These are phyloP conservation scores for Lentinus brumalis DNA, from an alignment of 768 basidiomycete genomes.

Conservation along the genomic window DNA sequence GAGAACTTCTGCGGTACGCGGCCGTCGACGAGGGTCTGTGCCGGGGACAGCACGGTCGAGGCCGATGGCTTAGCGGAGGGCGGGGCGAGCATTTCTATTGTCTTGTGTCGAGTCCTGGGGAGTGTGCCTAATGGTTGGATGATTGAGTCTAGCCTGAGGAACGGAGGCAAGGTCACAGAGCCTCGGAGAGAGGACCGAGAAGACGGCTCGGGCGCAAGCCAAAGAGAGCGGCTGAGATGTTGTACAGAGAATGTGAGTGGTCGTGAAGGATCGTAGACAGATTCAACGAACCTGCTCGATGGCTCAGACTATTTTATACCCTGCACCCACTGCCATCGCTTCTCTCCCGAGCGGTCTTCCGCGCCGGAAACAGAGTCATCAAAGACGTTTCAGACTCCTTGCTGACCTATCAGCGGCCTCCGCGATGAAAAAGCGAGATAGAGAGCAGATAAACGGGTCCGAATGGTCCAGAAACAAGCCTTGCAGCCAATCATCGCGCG, in stretches of 20 bases:
- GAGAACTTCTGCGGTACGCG: slow-evolving; percentile 28
- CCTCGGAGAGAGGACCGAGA: slow-evolving; percentile 2
- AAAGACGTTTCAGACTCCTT: too few species aligned
- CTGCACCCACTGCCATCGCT: not conserved
- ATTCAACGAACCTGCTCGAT: too few species aligned
- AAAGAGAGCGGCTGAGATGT: not conserved
- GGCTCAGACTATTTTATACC: too few species aligned
- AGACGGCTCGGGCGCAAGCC: slow-evolving; percentile 10
- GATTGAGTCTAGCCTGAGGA: too few species aligned
- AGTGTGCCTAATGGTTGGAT: too few species aligned
- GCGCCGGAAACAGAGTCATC: too few species aligned
- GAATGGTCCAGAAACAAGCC: too few species aligned
- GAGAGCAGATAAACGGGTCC: too few species aligned
- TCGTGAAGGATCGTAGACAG: not conserved
- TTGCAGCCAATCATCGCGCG: not conserved
- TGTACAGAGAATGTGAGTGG: not conserved
- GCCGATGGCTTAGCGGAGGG: slow-evolving; percentile 5
- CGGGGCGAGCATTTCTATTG: slow-evolving; percentile 16
- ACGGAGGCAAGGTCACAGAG: not conserved
- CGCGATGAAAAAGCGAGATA: too few species aligned
- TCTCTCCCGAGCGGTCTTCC: too few species aligned
- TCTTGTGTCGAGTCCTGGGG: not conserved
- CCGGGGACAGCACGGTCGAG: slow-evolving; percentile 27
- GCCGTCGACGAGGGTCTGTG: slow-evolving; percentile 34
- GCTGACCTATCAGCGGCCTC: too few species aligned